phyloP scores from a whole-genome alignment of 139 green algal species.

The Chlamydomonas sp. region DNA sequence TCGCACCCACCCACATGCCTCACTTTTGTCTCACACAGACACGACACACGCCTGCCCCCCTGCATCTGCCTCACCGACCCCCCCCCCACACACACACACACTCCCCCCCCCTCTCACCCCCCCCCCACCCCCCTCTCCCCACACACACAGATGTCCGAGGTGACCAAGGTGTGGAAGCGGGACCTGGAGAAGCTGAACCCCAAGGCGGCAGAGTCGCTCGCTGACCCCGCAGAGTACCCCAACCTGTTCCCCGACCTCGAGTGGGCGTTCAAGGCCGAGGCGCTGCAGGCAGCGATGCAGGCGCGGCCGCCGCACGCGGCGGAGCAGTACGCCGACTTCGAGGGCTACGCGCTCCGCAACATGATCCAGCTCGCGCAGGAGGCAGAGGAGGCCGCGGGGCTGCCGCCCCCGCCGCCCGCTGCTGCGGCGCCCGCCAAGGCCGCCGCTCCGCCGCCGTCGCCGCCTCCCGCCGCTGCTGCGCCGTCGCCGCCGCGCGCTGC shows the following conservation, averaged over 20 bases:
- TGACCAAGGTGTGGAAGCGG: slow-evolving; percentile 63
- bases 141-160: slow-evolving; percentile 6
- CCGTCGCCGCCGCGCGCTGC: no score
- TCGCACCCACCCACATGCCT: no score
- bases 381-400: slow-evolving; percentile 13
- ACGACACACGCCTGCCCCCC: no score
- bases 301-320: no score
- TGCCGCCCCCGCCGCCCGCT: no score
- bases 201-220: slow-evolving; percentile 91
- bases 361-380: slow-evolving; percentile 22
- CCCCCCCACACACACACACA: neutral
- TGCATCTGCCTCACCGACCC: no score
- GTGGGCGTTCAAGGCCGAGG: slow-evolving; percentile 10
- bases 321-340: slow-evolving; percentile 18
- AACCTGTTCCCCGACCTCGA: slow-evolving; percentile 94
- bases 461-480: no score
- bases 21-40: no score
- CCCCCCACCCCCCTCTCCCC: neutral
- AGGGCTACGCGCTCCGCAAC: slow-evolving; percentile 13
- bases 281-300: neutral
- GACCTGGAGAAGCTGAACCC: slow-evolving; percentile 90
- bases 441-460: neutral
- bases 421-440: neutral
- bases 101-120: neutral
- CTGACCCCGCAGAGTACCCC: slow-evolving; percentile 88